A percentile compares a stretch with the other conserved stretches of the same genome.
Evolutionary conservation across 164 flowering plant species (phyloP).

Genomic region (Magnolia sinica): DNA sequence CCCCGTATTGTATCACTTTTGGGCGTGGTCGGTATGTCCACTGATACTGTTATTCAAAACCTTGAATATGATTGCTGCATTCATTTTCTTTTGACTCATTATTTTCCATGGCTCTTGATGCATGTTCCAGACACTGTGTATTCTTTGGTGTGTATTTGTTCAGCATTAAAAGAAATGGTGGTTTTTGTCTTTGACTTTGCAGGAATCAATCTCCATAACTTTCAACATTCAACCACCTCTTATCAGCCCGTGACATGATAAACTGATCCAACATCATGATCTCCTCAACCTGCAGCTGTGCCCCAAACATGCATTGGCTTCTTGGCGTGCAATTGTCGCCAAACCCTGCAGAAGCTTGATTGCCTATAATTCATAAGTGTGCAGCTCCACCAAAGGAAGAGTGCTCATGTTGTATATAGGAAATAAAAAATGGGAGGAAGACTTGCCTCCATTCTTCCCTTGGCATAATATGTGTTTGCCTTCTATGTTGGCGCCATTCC

Average conservation of each 20-base stretch:
- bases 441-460: conserved; percentile 88
- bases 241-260: conserved; percentile 76
- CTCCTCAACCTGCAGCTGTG: conserved; percentile 74
- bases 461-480: conserved; percentile 75
- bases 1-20: too few relatives aligned
- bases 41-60: background rate
- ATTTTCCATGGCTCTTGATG: background rate
- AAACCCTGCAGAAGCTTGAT: conserved; percentile 54
- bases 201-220: conserved; percentile 28
- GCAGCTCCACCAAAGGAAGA: background rate
- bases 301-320: conserved; percentile 88
- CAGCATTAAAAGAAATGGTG: background rate
- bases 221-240: conserved; percentile 33
- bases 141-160: background rate
- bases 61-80: background rate
- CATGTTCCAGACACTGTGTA: background rate
- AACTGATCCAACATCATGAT: conserved; percentile 72
- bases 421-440: background rate
- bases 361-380: background rate
- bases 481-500: conserved; percentile 72
- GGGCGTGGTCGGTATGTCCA: too few relatives aligned
- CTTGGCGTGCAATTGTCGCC: conserved; percentile 84
- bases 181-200: conserved; percentile 2
- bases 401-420: conserved; percentile 8
- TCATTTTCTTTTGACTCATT: background rate